Base-by-base conservation (phyloP, 148 eudicot species). In the Rhododendron williamsianum region DNA sequence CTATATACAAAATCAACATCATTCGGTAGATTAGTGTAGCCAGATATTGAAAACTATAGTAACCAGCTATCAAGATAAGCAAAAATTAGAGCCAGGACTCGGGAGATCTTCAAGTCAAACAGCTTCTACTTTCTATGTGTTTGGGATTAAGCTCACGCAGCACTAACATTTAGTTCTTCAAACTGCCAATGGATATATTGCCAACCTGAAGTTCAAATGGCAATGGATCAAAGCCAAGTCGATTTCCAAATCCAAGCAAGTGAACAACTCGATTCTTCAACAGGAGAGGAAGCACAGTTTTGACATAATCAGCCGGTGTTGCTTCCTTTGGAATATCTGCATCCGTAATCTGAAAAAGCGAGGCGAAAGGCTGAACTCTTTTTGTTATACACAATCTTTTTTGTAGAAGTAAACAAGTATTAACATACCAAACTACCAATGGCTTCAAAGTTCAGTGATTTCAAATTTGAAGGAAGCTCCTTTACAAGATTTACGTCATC, bases 261-360 rank as follows among this genome's bases (percentile, higher is more conserved):
- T 97, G 98, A 82, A 95, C 96, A 85, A 92, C 89, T 46, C 94
- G 90, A 81, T 94, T 97, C 78, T 87, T 93, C 84, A 85, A 76
- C 38, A 97, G 90, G 82, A 91, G 77, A 38, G 99, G 99, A 91
- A 94, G 95, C 74, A 93, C 93, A 56, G 87, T 88, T 84, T 54
- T 90, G 12, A 89, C 65, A 84, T 94, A 97, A 46, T 95, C 98
- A 84, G 33, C 51, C 30, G 94, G 92, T 71, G 84, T 91, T 80
- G 98, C 99, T 89, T 97, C 98, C 92, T 97, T 97, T 4, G 91
- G 85, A 90, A 97, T 94, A 72, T 94, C 94, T 63, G 98, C 91
- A 88, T 97, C 98, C 49, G 99, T 97, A 81, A 97, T 88, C 99
- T 97, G 85, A 83, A 82, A 88, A 82, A 27, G 76, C 36, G 15